Evolutionary conservation across 179 eudicot species (phyloP), one percentile per base, ranked within the genome.

Genomic region (Beta macrorhiza): DNA sequence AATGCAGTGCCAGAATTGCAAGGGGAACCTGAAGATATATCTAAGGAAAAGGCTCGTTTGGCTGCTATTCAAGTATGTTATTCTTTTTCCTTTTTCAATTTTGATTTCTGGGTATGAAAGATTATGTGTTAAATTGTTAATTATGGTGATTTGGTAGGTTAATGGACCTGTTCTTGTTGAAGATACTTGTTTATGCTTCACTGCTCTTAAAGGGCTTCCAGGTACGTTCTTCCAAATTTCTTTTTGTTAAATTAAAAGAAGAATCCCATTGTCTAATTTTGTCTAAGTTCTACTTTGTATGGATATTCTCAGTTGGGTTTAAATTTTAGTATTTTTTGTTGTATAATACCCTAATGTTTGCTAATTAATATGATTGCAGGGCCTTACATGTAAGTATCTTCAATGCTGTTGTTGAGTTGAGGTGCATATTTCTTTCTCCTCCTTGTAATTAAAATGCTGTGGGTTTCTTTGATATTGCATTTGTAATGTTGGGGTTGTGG

Each of bases 11-110:
- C 99, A 53, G 99, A 95, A 78, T 81, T 95, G 78, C 98, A 95
- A 89, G 99, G 99, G 2, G 99, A 95, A 73, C 99, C 99, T 19
- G 99, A 93, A 80, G 99, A 93, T 19, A 95, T 95, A 63, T 91
- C 99, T 70, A 93, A 89, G 87, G 98, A 93, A 74, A 95, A 95
- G 81, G 98, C 98, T 85, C 90, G 98, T 47, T 85, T 95, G 80
- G 99, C 99, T 81, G 95, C 99, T 4, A 84, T 85, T 64, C 88
- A 93, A 92, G 99, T 92, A 80, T 44, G 1, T 4, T 9, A 2
- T 3, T 56, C 5, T 4, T 57, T 32, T 74, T 19, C 17, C 16
- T 14, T 7, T 74, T 57, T 57, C 32, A 29, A 64, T 37, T 56
- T 75, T 9, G 49, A 7, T 75, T 57, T 8, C 16, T 57, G 29